These are phyloP conservation scores for Pythium dissotocum DNA, from an alignment of 352 stramenopile genomes.

Conservation along the genomic window DNA sequence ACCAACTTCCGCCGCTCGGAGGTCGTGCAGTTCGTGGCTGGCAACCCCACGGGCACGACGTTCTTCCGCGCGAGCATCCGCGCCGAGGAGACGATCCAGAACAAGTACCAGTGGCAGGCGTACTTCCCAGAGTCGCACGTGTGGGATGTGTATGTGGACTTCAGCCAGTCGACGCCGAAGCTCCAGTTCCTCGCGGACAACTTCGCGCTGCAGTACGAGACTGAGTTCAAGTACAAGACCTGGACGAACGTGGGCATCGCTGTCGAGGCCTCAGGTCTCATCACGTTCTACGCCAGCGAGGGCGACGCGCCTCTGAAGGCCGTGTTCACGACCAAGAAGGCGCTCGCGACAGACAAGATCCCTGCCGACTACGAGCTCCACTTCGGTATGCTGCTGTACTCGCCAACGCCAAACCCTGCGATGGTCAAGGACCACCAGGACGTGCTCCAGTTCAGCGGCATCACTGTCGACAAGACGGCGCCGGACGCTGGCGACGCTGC, in stretches of 20 bases:
- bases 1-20: constrained; percentile 34
- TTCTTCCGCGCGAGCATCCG: constrained; percentile 34
- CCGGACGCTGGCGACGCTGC: not conserved
- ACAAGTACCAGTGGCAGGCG: constrained; percentile 19
- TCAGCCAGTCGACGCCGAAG: constrained; percentile 13
- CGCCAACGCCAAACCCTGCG: constrained; percentile 6
- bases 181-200: constrained; percentile 12
- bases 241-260: constrained; percentile 14
- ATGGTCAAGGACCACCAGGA: constrained; percentile 16
- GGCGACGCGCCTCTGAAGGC: constrained; percentile 4
- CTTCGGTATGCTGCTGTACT: constrained; percentile 19
- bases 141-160: constrained; percentile 13
- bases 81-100: constrained; percentile 15
- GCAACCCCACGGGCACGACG: constrained; percentile 31
- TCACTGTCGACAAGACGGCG: constrained; percentile 9
- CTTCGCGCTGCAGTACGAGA: constrained; percentile 5
- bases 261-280: constrained; percentile 9
- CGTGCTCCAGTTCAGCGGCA: constrained; percentile 14
- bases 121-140: constrained; percentile 13
- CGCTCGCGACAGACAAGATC: constrained; percentile 15
- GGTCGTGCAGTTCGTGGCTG: constrained; percentile 35
- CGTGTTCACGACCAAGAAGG: constrained; percentile 14
- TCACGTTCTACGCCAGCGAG: constrained; percentile 15
- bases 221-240: constrained; percentile 13
- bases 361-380: constrained; percentile 18